These are phyloP conservation scores for Prototheca wickerhamii DNA, from an alignment of 163 green algal species.

Conservation along the genomic window DNA sequence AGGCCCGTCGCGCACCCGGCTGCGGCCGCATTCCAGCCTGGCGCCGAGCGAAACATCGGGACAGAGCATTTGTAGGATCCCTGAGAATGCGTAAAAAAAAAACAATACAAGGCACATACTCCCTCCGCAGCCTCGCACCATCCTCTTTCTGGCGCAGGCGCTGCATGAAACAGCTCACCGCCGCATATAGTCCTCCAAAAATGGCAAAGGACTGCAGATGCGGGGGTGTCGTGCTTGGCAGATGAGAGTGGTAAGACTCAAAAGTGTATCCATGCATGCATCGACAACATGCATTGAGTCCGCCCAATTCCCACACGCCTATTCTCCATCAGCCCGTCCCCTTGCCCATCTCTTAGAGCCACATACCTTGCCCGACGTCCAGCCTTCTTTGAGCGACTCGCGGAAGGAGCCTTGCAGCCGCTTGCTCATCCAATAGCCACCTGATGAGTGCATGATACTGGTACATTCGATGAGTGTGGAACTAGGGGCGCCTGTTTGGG, in stretches of 20 bases:
- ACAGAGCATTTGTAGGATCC: neutral
- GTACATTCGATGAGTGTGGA: too few species aligned
- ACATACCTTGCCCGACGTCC: slow-evolving; percentile 20
- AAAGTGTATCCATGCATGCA: neutral
- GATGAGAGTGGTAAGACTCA: neutral
- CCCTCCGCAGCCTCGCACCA: slow-evolving; percentile 11
- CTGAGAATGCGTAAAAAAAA: neutral
- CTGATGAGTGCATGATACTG: slow-evolving; percentile 5
- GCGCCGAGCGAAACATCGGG: neutral
- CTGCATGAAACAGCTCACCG: slow-evolving; percentile 29
- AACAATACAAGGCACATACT: neutral
- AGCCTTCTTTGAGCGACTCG: slow-evolving; percentile 16
- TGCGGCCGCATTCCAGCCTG: slow-evolving; percentile 40
- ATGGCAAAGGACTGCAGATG: slow-evolving; percentile 35
- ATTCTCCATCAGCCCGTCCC: neutral
- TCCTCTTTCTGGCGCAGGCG: slow-evolving; percentile 36
- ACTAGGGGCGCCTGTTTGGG: too few species aligned
- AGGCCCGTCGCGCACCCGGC: slow-evolving; percentile 49
- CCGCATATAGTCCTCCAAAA: slow-evolving; percentile 37
- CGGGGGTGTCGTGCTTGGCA: too few species aligned
- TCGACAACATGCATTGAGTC: too few species aligned
- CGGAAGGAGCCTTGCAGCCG: slow-evolving; percentile 14
- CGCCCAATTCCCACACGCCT: too few species aligned
- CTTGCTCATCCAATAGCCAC: slow-evolving; percentile 26
- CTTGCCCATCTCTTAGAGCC: neutral